A percentile compares a stretch with the other conserved stretches of the same genome.
These are phyloP conservation scores for Aechmea fasciata DNA, from an alignment of 176 grass and related monocot species.

Conservation along the genomic window DNA sequence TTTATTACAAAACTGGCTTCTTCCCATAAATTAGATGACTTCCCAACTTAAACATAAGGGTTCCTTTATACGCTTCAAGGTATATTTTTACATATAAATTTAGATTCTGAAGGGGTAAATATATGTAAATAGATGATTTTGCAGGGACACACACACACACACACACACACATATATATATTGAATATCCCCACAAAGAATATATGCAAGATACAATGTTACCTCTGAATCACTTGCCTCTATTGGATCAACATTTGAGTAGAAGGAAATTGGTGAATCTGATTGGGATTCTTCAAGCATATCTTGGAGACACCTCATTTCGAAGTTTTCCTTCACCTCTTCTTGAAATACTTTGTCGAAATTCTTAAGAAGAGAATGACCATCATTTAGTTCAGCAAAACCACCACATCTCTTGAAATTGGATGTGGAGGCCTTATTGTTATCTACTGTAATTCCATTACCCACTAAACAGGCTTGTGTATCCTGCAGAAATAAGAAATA, in stretches of 20 bases:
- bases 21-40: neutral
- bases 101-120: no score
- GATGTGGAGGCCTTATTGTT: slow-evolving; percentile 20
- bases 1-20: neutral
- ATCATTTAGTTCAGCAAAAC: slow-evolving; percentile 36
- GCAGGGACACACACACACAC: no score
- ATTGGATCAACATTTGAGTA: slow-evolving; percentile 55
- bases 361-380: slow-evolving; percentile 23
- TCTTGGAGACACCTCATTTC: slow-evolving; percentile 92
- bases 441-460: slow-evolving; percentile 13
- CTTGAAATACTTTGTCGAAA: slow-evolving; percentile 29
- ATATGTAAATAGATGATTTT: no score
- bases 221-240: slow-evolving; percentile 60
- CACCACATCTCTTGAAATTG: slow-evolving; percentile 15
- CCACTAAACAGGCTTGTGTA: slow-evolving; percentile 8
- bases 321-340: slow-evolving; percentile 54
- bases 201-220: slow-evolving; percentile 20
- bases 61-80: no score
- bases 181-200: neutral
- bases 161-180: neutral
- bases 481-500: slow-evolving; percentile 35
- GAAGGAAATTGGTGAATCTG: slow-evolving; percentile 62
- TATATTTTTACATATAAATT: no score
- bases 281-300: slow-evolving; percentile 76
- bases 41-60: no score